Evolutionary conservation across 2,329 filamentous ascomycete genomes (phyloP).

Genomic region (Fusarium setosum): DNA sequence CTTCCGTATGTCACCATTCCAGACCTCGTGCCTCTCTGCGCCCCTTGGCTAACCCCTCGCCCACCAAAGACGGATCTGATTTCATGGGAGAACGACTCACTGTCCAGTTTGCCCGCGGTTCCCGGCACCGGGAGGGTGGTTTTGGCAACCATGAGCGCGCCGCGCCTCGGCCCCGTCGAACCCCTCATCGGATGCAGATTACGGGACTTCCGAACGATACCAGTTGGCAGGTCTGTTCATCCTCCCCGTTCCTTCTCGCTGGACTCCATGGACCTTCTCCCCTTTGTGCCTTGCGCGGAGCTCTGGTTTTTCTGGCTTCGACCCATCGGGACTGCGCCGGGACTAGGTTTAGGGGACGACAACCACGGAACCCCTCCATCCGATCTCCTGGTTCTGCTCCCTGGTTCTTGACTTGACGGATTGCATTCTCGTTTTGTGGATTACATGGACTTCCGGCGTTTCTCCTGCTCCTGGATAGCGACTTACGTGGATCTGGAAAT

Average conservation of each 20-base stretch:
- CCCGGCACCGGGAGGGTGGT: slow-evolving; percentile 65
- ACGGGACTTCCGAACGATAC: slow-evolving; percentile 97
- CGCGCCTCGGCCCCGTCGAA: slow-evolving; percentile 85
- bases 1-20: slow-evolving; percentile 66
- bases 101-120: slow-evolving; percentile 96
- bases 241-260: slow-evolving; percentile 68
- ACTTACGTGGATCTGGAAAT: slow-evolving; percentile 87
- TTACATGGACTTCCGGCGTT: slow-evolving; percentile 48
- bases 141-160: slow-evolving; percentile 67
- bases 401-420: slow-evolving; percentile 53
- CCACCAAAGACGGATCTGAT: slow-evolving; percentile 84
- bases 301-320: slow-evolving; percentile 45
- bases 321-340: slow-evolving; percentile 41
- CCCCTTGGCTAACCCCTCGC: slow-evolving; percentile 40
- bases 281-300: slow-evolving; percentile 46
- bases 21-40: slow-evolving; percentile 19
- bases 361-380: slow-evolving; percentile 40
- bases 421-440: slow-evolving; percentile 50
- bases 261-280: slow-evolving; percentile 54
- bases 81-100: slow-evolving; percentile 98
- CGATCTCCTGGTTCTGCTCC: slow-evolving; percentile 41
- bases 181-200: slow-evolving; percentile 96
- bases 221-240: slow-evolving; percentile 99
- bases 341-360: slow-evolving; percentile 43
- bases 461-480: slow-evolving; percentile 64